Evolutionary conservation across 257 asterid genomes (phyloP), one percentile per base, ranked within the genome.

Genomic region (Gynochthodes officinalis): DNA sequence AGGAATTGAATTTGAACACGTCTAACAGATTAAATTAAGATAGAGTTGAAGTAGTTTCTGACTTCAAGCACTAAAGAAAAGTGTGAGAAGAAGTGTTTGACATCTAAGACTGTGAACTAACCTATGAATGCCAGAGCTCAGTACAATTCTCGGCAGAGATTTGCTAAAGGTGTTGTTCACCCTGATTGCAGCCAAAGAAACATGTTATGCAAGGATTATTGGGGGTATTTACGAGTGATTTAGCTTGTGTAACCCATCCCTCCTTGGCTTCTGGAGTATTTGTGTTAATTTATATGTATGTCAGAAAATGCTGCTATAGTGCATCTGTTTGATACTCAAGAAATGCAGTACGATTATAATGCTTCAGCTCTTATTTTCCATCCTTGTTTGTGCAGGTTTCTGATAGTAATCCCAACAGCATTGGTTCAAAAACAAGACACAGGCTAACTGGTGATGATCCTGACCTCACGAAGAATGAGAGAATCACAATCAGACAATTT

Each of bases 371-470:
- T 75, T 14, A 35, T 58, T 66, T 37, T 30, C 10, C 49, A 52
- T 69, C 3, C 60, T 16, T 15, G 16, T 62, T 18, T 28, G 19
- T 67, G 78, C 82, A 94, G 99, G 96, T 94, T 77, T 58, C 65
- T 3, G 89, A 75, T 50, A 81, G 83, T 27, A 63, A 80, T 55
- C 81, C 93, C 8, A 76, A 75, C 62, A 84, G 86, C 82, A 70
- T 42, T 19, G 80, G 52, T 40, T 78, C 88, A 76, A 83, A 73
- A 35, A 78, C 85, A n/a, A 83, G 97, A 71, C 84, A 67, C 55
- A 86, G 96, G 84, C 48, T 94, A 76, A 67, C 77, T 2, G 78
- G 88, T 9, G 97, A 89, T 19, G 93, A 88, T 49, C 96, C 96
- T 46, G 60, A 76, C 65, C 96, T 91, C 72, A 82, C 96, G 2